Evolutionary conservation across 495 filamentous ascomycete genomes (phyloP), one percentile per base, ranked within the genome.

Genomic region (Penicillium cataractarum): DNA sequence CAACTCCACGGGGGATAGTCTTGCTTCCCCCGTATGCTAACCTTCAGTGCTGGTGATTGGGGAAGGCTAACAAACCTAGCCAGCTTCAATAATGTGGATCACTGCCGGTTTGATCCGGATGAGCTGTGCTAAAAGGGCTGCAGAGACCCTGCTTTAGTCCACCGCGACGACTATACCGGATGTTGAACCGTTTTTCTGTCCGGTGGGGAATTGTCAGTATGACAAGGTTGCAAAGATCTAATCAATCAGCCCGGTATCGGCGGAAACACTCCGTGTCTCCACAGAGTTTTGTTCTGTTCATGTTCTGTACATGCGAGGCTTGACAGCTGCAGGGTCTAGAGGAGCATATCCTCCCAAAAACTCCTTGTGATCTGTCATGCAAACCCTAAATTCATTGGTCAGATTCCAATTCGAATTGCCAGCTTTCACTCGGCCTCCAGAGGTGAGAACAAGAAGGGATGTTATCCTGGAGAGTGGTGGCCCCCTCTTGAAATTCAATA

Each of bases 171-270:
- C 3, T 17, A 15, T 39, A 15, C 35, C 3, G 12, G 7, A 26
- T 24, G 22, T n/a, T 6, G 49, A 8, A 52, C 32, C 13, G 27
- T 27, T 52, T 22, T 57, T n/a, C n/a, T 6, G 39, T 22, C 27
- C 24, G 22, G 26, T 27, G 24, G 22, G 9, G 9, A 35, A 3
- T 35, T 35, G 33, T 4, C 13, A 39, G 35, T 39, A 15, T 17
- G 13, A 35, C n/a, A n/a, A n/a, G n/a, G n/a, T n/a, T n/a, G n/a
- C n/a, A n/a, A n/a, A 10, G 26, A 57, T 48, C 55, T 57, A 48
- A 57, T 24, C 40, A 48, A 57, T 58, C 44, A 58, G 42, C 56
- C 39, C 56, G 40, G 42, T 58, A 35, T 50, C 56, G 40, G 56
- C 12, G 13, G 15, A 22, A 12, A 35, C 9, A 3, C 29, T 3